Evolutionary conservation across 1,284 basidiomycete species (phyloP).

Genomic region (Cryptococcus sp.): DNA sequence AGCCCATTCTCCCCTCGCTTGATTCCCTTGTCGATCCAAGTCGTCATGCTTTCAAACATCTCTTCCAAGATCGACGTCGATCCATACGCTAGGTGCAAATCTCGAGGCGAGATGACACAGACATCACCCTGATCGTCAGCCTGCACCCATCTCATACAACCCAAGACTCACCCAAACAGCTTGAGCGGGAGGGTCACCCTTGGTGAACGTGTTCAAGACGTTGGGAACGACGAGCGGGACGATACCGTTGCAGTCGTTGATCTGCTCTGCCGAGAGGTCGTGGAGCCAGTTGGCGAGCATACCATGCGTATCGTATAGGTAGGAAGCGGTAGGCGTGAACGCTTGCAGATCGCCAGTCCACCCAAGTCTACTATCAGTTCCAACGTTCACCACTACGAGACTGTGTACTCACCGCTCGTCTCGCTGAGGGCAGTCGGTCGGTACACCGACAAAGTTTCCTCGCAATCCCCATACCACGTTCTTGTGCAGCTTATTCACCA

Average conservation of each 20-base stretch:
- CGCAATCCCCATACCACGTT: conserved; percentile 26
- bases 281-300: conserved; percentile 27
- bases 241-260: conserved; percentile 20
- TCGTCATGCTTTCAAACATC: conserved; percentile 21
- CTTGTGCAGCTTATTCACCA: conserved; percentile 22
- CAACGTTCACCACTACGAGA: neutral
- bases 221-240: conserved; percentile 29
- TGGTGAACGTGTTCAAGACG: conserved; percentile 7
- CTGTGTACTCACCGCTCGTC: conserved; percentile 17
- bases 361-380: conserved; percentile 15
- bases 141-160: neutral
- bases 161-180: conserved; percentile 11
- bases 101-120: conserved; percentile 22
- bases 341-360: conserved; percentile 31
- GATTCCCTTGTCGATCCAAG: conserved; percentile 32
- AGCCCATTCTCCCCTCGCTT: conserved; percentile 14
- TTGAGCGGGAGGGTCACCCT: conserved; percentile 7
- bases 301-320: conserved; percentile 26
- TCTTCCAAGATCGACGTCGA: conserved; percentile 14
- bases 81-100: conserved; percentile 24
- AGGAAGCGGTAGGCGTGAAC: conserved; percentile 25
- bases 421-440: conserved; percentile 35
- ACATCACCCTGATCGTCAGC: conserved; percentile 23
- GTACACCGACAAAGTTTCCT: conserved; percentile 29
- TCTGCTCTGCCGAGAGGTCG: conserved; percentile 30